Evolutionary conservation across 768 basidiomycete genomes (phyloP).

Genomic region (Agaricus sinodeliciosus): DNA sequence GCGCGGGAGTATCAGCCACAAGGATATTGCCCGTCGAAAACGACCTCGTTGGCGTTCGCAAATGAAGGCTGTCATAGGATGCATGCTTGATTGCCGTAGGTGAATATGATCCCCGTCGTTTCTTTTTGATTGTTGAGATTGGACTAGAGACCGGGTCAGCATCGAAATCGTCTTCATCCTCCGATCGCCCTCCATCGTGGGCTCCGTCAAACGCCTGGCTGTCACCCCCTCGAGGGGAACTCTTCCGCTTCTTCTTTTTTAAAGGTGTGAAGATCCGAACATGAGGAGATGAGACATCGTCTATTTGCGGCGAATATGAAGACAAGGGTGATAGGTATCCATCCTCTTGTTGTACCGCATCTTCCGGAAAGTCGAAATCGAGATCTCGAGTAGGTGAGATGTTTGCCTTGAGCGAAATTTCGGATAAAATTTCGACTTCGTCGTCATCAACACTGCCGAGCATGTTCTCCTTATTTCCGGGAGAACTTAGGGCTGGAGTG

Average conservation of each 20-base stretch:
- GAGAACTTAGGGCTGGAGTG: conserved; percentile 1
- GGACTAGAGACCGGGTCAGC: conserved; percentile 24
- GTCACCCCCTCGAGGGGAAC: conserved; percentile 4
- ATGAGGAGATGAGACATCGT: conserved; percentile 63
- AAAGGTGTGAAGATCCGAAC: conserved; percentile 19
- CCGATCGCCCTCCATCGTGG: not conserved
- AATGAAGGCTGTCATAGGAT: not conserved
- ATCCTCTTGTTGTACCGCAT: conserved; percentile 64
- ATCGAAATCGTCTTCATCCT: conserved; percentile 20
- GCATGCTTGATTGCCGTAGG: not conserved
- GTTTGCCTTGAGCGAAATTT: conserved; percentile 17
- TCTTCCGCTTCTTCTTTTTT: conserved; percentile 11
- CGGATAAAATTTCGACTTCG: conserved; percentile 14
- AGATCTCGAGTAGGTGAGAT: conserved; percentile 25
- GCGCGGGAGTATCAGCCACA: conserved; percentile 4
- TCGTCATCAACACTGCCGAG: conserved; percentile 23
- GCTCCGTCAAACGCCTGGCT: not conserved
- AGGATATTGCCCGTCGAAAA: conserved; percentile 5
- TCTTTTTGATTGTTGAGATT: conserved; percentile 18
- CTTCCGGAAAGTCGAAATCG: conserved; percentile 33
- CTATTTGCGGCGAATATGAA: conserved; percentile 47
- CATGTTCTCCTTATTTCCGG: conserved; percentile 37
- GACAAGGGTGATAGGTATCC: conserved; percentile 75
- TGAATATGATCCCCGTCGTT: conserved; percentile 1
- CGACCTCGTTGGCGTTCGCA: conserved; percentile 4